These are phyloP conservation scores for Fusarium redolens DNA, from an alignment of 2,329 filamentous ascomycete genomes.

Conservation along the genomic window DNA sequence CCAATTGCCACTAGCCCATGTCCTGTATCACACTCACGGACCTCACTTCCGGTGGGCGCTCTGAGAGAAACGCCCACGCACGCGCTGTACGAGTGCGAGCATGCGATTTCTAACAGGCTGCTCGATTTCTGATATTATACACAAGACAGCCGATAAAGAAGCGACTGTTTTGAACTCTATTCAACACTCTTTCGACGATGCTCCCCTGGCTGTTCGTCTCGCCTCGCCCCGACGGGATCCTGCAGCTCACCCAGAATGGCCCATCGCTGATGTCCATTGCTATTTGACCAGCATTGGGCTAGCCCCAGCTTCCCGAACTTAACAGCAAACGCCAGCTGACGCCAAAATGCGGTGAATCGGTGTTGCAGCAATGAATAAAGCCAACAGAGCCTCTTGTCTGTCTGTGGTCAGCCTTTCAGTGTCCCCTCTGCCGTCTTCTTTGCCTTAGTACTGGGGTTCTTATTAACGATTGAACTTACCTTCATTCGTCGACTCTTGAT, in stretches of 20 bases:
- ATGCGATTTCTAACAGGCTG: neutral
- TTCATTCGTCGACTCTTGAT: conserved; percentile 40
- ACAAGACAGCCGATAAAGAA: neutral
- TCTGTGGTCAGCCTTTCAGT: conserved; percentile 18
- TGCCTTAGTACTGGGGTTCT: conserved; percentile 24
- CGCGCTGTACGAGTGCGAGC: neutral
- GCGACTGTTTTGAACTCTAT: neutral
- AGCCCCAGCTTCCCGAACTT: conserved; percentile 37
- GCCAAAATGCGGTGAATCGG: conserved; percentile 48
- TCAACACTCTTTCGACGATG: conserved; percentile 5
- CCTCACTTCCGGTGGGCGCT: conserved; percentile 1
- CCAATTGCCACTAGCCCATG: conserved; percentile 22
- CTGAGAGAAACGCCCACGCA: neutral
- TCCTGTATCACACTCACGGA: conserved; percentile 19
- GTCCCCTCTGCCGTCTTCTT: conserved; percentile 19
- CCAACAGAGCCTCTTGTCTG: conserved; percentile 32
- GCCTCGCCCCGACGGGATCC: conserved; percentile 31
- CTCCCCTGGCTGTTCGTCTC: conserved; percentile 35
- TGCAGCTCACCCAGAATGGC: conserved; percentile 44
- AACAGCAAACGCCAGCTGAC: conserved; percentile 37
- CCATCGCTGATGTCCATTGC: conserved; percentile 23
- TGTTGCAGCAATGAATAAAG: conserved; percentile 27
- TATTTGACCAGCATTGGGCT: conserved; percentile 35
- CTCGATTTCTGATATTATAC: neutral
- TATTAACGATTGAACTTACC: conserved; percentile 17